Conservation (phyloP, 305 asterid genomes). For the Fraxinus floribunda region DNA sequence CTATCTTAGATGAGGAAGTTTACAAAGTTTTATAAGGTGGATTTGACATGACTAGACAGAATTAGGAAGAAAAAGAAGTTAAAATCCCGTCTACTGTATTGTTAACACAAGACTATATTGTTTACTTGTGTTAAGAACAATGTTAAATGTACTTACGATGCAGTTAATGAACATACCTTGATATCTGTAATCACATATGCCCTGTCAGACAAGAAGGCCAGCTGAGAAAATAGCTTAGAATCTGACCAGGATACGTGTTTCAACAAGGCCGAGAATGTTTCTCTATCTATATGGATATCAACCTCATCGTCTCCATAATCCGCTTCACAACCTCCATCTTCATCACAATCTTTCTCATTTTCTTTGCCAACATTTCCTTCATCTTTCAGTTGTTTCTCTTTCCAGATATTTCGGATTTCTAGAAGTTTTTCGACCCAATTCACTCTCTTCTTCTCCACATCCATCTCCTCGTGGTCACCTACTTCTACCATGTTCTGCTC, state of each 20-base stretch:
- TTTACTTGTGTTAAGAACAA: not conserved
- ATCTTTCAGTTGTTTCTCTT: constrained; percentile 34
- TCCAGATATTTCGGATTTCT: constrained; percentile 60
- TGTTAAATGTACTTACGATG: not conserved
- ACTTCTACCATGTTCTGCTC: constrained; percentile 17
- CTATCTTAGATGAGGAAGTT: not conserved
- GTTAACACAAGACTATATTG: too few species aligned
- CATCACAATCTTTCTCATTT: constrained; percentile 32
- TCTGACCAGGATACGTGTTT: constrained; percentile 64
- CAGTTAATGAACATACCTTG: constrained; percentile 46
- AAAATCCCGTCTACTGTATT: not conserved
- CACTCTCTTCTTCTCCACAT: constrained; percentile 35
- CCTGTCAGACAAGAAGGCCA: constrained; percentile 82
- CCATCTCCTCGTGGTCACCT: constrained; percentile 23
- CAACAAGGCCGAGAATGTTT: constrained; percentile 51
- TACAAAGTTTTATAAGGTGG: not conserved
- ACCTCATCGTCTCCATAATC: constrained; percentile 56
- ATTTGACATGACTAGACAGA: not conserved
- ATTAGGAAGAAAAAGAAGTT: not conserved
- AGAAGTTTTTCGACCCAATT: constrained; percentile 73
- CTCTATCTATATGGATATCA: constrained; percentile 34
- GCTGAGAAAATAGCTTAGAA: constrained; percentile 58
- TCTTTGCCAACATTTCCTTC: constrained; percentile 21
- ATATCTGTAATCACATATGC: constrained; percentile 75
- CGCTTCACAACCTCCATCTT: constrained; percentile 47